Evolutionary conservation across 345 rosid species (phyloP).

Genomic region (Aquilaria malaccensis): DNA sequence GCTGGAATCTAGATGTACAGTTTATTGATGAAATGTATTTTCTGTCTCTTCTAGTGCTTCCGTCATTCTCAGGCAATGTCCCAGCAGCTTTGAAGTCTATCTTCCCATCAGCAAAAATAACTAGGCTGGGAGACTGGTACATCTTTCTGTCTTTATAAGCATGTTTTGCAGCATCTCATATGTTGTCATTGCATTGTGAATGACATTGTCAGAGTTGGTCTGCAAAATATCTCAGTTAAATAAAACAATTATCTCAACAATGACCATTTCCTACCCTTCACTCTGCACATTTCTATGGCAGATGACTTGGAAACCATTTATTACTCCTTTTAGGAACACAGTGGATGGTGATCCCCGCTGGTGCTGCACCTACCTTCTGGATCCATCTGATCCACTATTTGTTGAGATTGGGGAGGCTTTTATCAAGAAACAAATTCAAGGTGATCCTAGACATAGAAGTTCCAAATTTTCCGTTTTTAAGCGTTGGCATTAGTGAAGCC

Average conservation of each 20-base stretch:
- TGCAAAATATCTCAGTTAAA: not conserved
- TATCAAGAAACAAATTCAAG: conserved; percentile 65
- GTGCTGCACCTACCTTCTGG: conserved; percentile 96
- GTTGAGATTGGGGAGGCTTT: conserved; percentile 83
- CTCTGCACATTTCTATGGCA: too few species aligned
- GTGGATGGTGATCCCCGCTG: conserved; percentile 77
- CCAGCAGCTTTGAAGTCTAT: conserved; percentile 75
- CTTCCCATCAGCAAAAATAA: conserved; percentile 78
- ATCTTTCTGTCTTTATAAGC: conserved; percentile 3
- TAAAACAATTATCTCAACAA: too few species aligned
- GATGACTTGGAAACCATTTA: conserved; percentile 1
- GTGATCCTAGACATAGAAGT: conserved; percentile 16
- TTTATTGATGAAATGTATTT: not conserved
- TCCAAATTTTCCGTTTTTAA: not conserved
- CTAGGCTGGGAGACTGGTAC: conserved; percentile 89
- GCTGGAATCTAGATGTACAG: not conserved
- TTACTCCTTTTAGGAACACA: conserved; percentile 62
- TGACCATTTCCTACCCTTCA: too few species aligned
- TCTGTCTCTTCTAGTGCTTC: conserved; percentile 54
- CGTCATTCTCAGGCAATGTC: conserved; percentile 96
- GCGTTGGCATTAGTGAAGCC: not conserved
- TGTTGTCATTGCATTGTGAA: not conserved
- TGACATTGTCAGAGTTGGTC: not conserved
- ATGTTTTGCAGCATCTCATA: conserved; percentile 5
- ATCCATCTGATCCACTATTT: conserved; percentile 86